Evolutionary conservation across 495 filamentous ascomycete species (phyloP).

Genomic region (Xylaria sp.): DNA sequence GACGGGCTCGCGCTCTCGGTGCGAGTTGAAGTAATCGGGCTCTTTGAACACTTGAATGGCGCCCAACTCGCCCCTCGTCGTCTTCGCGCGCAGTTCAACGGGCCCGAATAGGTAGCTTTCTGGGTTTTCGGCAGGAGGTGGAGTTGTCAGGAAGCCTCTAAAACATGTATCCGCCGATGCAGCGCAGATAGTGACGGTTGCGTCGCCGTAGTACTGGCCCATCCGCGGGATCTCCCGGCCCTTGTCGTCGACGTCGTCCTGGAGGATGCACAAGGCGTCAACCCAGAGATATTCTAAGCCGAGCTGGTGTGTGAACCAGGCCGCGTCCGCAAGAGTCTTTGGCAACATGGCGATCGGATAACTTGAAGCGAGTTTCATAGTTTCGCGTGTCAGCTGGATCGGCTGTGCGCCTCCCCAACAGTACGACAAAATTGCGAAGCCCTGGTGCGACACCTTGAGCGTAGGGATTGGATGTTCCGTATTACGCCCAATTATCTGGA

Average conservation of each 20-base stretch:
- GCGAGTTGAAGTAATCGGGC: constrained; percentile 19
- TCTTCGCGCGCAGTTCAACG: constrained; percentile 22
- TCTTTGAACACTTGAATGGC: constrained; percentile 24
- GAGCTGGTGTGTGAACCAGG: constrained; percentile 31
- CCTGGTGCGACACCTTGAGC: constrained; percentile 22
- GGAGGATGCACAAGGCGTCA: constrained; percentile 42
- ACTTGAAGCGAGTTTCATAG: constrained; percentile 4
- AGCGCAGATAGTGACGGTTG: constrained; percentile 34
- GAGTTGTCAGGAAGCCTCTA: constrained; percentile 28
- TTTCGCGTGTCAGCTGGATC: constrained; percentile 25
- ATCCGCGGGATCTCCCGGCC: constrained; percentile 34
- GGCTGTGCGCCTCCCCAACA: constrained; percentile 35
- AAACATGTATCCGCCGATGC: constrained; percentile 30
- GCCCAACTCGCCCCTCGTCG: constrained; percentile 15
- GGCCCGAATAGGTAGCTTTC: constrained; percentile 26
- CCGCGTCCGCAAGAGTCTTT: constrained; percentile 30
- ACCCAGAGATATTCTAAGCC: constrained; percentile 41
- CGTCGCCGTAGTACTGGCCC: constrained; percentile 34
- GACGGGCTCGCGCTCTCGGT: constrained; percentile 27
- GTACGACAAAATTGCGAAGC: constrained; percentile 32
- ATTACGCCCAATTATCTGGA: constrained; percentile 7
- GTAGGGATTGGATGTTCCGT: constrained; percentile 26
- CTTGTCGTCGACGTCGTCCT: constrained; percentile 38
- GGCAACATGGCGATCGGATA: constrained; percentile 23
- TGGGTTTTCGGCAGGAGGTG: constrained; percentile 18